A percentile compares a stretch with the other conserved stretches of the same genome.
Conservation (phyloP, 2,329 filamentous ascomycete species). For the Alternaria longipes region DNA sequence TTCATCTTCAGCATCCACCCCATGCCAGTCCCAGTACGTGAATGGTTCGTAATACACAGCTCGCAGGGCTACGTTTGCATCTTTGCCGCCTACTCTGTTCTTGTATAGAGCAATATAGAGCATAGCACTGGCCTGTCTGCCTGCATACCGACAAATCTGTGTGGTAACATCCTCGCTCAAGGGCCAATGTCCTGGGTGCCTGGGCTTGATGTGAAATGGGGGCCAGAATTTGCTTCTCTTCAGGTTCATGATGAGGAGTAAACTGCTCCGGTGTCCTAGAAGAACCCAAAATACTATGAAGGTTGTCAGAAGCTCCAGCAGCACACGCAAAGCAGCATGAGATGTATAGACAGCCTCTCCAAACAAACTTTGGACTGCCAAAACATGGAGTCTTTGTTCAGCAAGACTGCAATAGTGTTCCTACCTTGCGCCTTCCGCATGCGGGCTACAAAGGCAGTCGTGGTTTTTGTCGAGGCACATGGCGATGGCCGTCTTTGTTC, state of each 20-base stretch:
- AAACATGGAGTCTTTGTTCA: slow-evolving; percentile 10
- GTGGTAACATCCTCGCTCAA: slow-evolving; percentile 5
- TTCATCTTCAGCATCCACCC: slow-evolving; percentile 8
- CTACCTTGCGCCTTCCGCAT: slow-evolving; percentile 6
- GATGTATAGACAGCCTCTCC: background rate
- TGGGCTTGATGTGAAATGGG: background rate
- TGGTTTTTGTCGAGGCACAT: background rate
- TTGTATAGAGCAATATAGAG: slow-evolving; percentile 19
- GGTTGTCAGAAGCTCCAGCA: background rate
- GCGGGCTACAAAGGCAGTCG: slow-evolving; percentile 6
- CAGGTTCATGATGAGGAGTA: background rate
- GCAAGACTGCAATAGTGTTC: background rate
- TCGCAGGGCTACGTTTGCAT: slow-evolving; percentile 6
- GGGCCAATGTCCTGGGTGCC: slow-evolving; percentile 10
- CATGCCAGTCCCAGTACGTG: slow-evolving; percentile 41
- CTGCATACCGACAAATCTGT: slow-evolving; percentile 17
- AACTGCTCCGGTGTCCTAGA: background rate
- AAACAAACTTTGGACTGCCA: background rate
- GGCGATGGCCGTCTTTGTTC: background rate
- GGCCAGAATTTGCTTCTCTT: background rate
- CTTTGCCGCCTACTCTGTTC: background rate
- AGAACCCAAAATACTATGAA: background rate
- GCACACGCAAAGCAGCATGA: background rate
- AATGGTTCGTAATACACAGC: slow-evolving; percentile 34
- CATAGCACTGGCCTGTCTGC: slow-evolving; percentile 24